Base-by-base conservation (phyloP, 2,329 filamentous ascomycete species). In the Daldinia sp. region DNA sequence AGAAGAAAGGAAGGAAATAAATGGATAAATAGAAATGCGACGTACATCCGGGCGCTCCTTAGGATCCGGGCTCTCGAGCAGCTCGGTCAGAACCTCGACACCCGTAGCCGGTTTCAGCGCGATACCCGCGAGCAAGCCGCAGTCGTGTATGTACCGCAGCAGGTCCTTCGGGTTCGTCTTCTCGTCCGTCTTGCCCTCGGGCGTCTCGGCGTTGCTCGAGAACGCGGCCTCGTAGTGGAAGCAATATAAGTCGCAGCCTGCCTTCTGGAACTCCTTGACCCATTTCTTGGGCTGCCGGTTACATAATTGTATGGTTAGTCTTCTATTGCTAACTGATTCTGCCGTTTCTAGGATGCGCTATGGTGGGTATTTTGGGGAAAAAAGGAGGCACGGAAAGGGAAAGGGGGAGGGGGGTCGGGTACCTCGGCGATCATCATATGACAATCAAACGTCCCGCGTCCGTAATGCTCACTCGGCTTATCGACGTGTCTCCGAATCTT, bases 401-500 rank as follows among this genome's bases (percentile, higher is more conserved):
- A 30, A 4, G 35, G 30, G 55, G 68, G 82, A 74, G 10, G 41
- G 41, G 41, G 41, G 9, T 4, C 7, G 3, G n/a, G 13, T 86
- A 95, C 93, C 91, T 99, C 95, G 76, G 93, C 90, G 79, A 99
- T 97, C 96, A 99, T 99, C 96, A 99, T 98, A 83, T 99, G 96
- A 87, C 96, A 99, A 82, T 99, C 96, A 80, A 99, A 99, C 13
- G 95, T 98, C 69, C 96, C 96, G 75, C 90, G 92, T 60, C 92
- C 94, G 73, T 91, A 85, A 37, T 87, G 87, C 58, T 87, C 84
- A 44, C 85, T 85, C 2, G 94, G 94, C 74, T 87, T 86, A 64
- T 93, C 90, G 75, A 99, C 94, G 76, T 97, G 92, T 51, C 88
- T 86, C 70, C 96, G 90, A 76, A 99, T 96, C 85, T 95, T 97